Evolutionary conservation across 106 monocot species (phyloP).

Genomic region (Dioscorea dumetorum): DNA sequence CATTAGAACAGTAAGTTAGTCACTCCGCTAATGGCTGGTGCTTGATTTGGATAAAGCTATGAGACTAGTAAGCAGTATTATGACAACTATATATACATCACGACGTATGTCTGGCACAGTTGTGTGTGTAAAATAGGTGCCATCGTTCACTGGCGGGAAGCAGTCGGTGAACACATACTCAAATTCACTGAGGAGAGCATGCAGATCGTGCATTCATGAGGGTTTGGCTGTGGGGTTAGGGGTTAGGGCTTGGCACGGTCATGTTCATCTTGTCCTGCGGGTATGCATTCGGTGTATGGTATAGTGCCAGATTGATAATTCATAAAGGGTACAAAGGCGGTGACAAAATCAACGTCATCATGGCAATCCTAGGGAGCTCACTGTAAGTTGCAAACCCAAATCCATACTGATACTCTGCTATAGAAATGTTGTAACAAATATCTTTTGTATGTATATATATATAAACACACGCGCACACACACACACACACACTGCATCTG

Average conservation of each 20-base stretch:
- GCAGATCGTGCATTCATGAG: slow-evolving; percentile 31
- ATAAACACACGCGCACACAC: no score
- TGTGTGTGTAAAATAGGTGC: slow-evolving; percentile 15
- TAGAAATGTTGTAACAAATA: background rate
- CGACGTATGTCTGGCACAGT: no score
- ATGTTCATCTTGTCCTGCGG: slow-evolving; percentile 35
- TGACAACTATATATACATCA: no score
- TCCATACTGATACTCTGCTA: no score
- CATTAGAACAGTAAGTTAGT: slow-evolving; percentile 66
- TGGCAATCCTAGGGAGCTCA: slow-evolving; percentile 51
- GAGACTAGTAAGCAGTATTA: no score
- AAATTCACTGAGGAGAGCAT: slow-evolving; percentile 27
- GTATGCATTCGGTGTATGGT: slow-evolving; percentile 67
- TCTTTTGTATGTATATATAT: background rate
- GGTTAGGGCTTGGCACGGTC: slow-evolving; percentile 40
- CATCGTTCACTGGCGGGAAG: slow-evolving; percentile 51
- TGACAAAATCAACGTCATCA: slow-evolving; percentile 40
- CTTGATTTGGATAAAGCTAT: no score
- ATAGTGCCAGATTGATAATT: slow-evolving; percentile 53
- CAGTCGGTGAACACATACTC: slow-evolving; percentile 30
- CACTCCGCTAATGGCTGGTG: no score
- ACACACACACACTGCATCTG: background rate
- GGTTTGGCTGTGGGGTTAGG: slow-evolving; percentile 33
- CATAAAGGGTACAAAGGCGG: slow-evolving; percentile 68
- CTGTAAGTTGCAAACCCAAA: slow-evolving; percentile 36